These are phyloP conservation scores for Beta macrorhiza DNA, from an alignment of 179 eudicot species.

Conservation along the genomic window DNA sequence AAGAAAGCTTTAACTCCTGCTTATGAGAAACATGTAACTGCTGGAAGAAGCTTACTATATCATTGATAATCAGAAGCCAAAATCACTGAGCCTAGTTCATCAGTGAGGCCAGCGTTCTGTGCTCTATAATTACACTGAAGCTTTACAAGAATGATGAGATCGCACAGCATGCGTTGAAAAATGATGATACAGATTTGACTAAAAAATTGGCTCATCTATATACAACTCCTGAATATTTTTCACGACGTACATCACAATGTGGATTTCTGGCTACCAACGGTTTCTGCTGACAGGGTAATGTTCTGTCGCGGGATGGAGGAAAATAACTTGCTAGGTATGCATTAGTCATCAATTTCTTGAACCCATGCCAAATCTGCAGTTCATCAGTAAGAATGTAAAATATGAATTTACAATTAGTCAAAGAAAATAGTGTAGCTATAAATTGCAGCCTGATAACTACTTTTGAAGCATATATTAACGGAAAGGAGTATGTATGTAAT, in stretches of 20 bases:
- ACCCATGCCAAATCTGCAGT: constrained; percentile 72
- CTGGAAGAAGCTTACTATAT: constrained; percentile 12
- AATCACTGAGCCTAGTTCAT: constrained; percentile 26
- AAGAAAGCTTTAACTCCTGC: too few relatives aligned
- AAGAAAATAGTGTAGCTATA: not conserved
- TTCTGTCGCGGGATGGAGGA: not conserved
- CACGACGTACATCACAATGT: not conserved
- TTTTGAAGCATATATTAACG: too few relatives aligned
- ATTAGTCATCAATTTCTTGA: constrained; percentile 65
- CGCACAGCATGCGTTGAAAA: constrained; percentile 16
- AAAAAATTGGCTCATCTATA: constrained; percentile 24
- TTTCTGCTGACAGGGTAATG: not conserved
- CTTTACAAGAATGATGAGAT: constrained; percentile 38
- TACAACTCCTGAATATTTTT: constrained; percentile 19
- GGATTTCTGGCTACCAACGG: constrained; percentile 7
- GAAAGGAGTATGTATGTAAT: too few relatives aligned
- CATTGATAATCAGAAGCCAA: constrained; percentile 17
- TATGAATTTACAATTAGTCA: not conserved
- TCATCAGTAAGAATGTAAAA: not conserved
- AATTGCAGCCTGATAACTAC: too few relatives aligned
- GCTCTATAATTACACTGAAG: constrained; percentile 31
- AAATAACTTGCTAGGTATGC: not conserved
- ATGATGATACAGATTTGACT: constrained; percentile 22
- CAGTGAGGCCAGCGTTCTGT: constrained; percentile 17
- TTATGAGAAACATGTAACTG: not conserved